These are phyloP conservation scores for Volutella citrinella DNA, from an alignment of 2,329 filamentous ascomycete genomes.

Conservation along the genomic window DNA sequence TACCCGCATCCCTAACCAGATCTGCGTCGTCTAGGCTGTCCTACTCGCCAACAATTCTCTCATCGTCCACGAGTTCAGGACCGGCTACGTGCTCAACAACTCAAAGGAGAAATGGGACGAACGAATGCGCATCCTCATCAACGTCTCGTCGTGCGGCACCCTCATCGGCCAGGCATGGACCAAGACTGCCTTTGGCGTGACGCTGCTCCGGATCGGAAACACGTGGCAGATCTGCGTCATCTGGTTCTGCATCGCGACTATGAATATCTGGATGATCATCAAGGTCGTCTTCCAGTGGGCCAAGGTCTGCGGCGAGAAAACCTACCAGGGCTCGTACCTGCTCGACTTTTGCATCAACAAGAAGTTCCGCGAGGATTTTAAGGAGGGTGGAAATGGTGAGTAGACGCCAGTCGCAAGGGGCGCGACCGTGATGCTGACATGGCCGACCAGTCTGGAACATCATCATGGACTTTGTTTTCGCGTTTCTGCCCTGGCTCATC, in stretches of 20 bases:
- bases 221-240: conserved; percentile 40
- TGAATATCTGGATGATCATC: conserved; percentile 46
- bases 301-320: conserved; percentile 39
- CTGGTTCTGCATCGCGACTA: conserved; percentile 47
- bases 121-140: conserved; percentile 52
- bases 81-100: conserved; percentile 41
- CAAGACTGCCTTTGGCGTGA: conserved; percentile 37
- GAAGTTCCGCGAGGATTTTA: conserved; percentile 40
- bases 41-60: conserved; percentile 43
- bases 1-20: background rate
- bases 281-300: conserved; percentile 50
- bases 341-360: conserved; percentile 42
- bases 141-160: conserved; percentile 36
- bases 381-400: conserved; percentile 49
- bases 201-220: conserved; percentile 40
- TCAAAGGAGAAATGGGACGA: conserved; percentile 44
- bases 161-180: conserved; percentile 34
- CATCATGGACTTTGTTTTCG: conserved; percentile 51
- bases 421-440: too few species aligned
- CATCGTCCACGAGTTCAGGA: conserved; percentile 45
- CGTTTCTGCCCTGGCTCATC: conserved; percentile 47
- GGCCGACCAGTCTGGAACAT: conserved; percentile 52
- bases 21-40: conserved; percentile 29
- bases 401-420: too few species aligned
- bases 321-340: conserved; percentile 46